These are phyloP conservation scores for Ganoderma sinense DNA, from an alignment of 1,284 basidiomycete species.

Conservation along the genomic window DNA sequence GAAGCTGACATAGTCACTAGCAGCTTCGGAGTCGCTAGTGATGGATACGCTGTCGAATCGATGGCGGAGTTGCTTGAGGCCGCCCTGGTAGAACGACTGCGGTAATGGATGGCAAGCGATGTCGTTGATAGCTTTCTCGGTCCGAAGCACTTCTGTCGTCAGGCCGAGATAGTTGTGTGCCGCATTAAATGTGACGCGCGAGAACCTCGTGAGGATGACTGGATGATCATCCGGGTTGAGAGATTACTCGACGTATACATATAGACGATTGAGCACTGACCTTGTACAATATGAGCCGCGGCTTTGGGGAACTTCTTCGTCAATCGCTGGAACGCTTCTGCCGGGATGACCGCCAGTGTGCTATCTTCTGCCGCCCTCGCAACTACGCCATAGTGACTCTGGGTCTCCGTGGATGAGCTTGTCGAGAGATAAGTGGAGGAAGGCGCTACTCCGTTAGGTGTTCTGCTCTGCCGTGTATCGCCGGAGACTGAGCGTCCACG, in stretches of 20 bases:
- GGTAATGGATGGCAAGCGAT: constrained; percentile 96
- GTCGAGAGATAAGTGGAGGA: background rate
- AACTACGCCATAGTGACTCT: constrained; percentile 69
- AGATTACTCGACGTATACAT: background rate
- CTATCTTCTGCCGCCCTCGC: constrained; percentile 94
- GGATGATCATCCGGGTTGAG: constrained; percentile 4
- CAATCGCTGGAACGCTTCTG: constrained; percentile 91
- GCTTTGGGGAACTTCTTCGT: constrained; percentile 98
- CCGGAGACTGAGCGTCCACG: constrained; percentile 32
- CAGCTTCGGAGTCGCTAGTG: constrained; percentile 52
- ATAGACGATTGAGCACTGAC: constrained; percentile 43
- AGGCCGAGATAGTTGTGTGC: constrained; percentile 97
- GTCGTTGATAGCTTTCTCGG: constrained; percentile 96
- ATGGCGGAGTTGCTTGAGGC: constrained; percentile 88
- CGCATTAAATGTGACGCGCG: constrained; percentile 95
- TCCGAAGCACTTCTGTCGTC: constrained; percentile 94
- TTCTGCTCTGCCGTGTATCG: constrained; percentile 23
- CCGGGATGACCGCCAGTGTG: constrained; percentile 98
- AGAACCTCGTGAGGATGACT: constrained; percentile 96
- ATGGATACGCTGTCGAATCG: constrained; percentile 72
- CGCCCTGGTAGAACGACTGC: constrained; percentile 92
- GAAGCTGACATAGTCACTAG: constrained; percentile 62
- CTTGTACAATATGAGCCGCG: constrained; percentile 96
- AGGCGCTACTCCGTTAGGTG: constrained; percentile 1
- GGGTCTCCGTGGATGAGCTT: constrained; percentile 23